Evolutionary conservation across 2,329 filamentous ascomycete species (phyloP).

Genomic region (Didymella segeticola): DNA sequence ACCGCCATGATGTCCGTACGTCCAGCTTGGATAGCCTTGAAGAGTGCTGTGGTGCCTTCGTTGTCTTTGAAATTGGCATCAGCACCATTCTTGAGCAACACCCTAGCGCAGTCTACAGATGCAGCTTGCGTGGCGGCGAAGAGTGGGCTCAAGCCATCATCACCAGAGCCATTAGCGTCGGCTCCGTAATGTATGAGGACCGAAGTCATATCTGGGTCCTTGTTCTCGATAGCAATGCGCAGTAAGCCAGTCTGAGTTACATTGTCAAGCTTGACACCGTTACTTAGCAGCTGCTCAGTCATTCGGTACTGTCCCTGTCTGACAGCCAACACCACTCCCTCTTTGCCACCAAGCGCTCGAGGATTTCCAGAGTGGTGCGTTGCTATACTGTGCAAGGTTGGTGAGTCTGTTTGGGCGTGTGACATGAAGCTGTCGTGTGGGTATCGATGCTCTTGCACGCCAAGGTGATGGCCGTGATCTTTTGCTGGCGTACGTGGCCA

Average conservation of each 20-base stretch:
- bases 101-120: slow-evolving; percentile 55
- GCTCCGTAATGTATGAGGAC: slow-evolving; percentile 38
- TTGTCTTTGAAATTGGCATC: slow-evolving; percentile 52
- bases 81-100: slow-evolving; percentile 34
- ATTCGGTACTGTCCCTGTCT: slow-evolving; percentile 70
- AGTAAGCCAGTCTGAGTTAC: neutral
- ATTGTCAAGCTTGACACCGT: slow-evolving; percentile 36
- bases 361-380: neutral
- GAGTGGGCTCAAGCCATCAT: slow-evolving; percentile 37
- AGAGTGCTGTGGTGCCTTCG: slow-evolving; percentile 68
- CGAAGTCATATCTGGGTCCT: slow-evolving; percentile 27
- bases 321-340: slow-evolving; percentile 59
- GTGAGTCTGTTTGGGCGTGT: neutral
- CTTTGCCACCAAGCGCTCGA: slow-evolving; percentile 37
- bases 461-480: neutral
- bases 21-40: slow-evolving; percentile 64
- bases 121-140: slow-evolving; percentile 35
- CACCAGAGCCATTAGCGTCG: slow-evolving; percentile 39
- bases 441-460: neutral
- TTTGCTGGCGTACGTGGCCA: slow-evolving; percentile 15
- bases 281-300: slow-evolving; percentile 40
- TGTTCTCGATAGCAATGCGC: neutral
- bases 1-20: slow-evolving; percentile 63
- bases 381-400: neutral
- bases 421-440: neutral